A percentile compares a stretch with the other conserved stretches of the same genome.
phyloP scores from a whole-genome alignment of 2,329 filamentous ascomycete species.

The Colletotrichum sp. region DNA sequence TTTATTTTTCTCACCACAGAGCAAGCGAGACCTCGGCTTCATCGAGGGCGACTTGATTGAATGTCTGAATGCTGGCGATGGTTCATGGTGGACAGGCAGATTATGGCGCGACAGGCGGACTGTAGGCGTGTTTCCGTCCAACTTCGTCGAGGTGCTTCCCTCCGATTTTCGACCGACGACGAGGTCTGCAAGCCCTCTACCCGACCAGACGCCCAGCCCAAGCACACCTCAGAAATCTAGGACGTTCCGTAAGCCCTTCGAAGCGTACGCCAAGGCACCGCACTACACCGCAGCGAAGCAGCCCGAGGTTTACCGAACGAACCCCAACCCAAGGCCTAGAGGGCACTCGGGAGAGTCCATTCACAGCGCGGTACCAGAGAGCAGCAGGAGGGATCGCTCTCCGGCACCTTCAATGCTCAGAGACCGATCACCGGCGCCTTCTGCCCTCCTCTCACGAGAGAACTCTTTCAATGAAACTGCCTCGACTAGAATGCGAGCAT shows the following conservation, averaged over 20 bases:
- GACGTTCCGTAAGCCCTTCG: slow-evolving; percentile 70
- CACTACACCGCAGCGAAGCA: slow-evolving; percentile 69
- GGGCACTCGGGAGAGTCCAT: slow-evolving; percentile 48
- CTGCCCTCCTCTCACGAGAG: slow-evolving; percentile 22
- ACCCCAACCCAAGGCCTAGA: slow-evolving; percentile 37
- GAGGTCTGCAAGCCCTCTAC: slow-evolving; percentile 65
- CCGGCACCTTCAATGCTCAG: slow-evolving; percentile 19
- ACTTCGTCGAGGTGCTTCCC: slow-evolving; percentile 92
- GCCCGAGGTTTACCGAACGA: slow-evolving; percentile 59
- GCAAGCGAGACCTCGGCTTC: slow-evolving; percentile 93
- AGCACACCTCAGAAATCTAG: slow-evolving; percentile 64
- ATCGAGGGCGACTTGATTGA: slow-evolving; percentile 98
- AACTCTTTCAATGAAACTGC: slow-evolving; percentile 16
- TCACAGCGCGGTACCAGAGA: slow-evolving; percentile 10
- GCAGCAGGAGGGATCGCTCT: slow-evolving; percentile 13
- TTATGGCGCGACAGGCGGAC: slow-evolving; percentile 88
- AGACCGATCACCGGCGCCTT: slow-evolving; percentile 21
- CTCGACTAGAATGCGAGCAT: slow-evolving; percentile 22
- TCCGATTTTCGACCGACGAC: slow-evolving; percentile 81
- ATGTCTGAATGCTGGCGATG: slow-evolving; percentile 96
- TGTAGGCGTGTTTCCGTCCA: slow-evolving; percentile 93
- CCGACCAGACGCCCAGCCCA: slow-evolving; percentile 59
- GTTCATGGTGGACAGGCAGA: slow-evolving; percentile 97
- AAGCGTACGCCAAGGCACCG: slow-evolving; percentile 70
- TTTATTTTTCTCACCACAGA: slow-evolving; percentile 48